Evolutionary conservation across 768 basidiomycete species (phyloP).

Genomic region (Baorangia bicolor): DNA sequence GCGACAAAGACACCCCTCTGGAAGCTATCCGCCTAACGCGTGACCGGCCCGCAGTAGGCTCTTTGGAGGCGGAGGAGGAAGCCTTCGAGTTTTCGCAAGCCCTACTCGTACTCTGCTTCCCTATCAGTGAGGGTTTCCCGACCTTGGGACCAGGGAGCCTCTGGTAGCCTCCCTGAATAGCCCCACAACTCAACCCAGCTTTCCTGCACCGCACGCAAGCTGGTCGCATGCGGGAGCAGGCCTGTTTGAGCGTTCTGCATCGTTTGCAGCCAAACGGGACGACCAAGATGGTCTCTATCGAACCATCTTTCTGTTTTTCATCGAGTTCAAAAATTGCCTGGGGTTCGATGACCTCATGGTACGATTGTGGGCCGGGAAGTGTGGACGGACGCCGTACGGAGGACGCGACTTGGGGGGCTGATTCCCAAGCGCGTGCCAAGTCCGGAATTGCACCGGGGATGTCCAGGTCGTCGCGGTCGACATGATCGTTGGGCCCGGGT

Average conservation of each 20-base stretch:
- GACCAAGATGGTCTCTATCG: conserved; percentile 18
- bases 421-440: conserved; percentile 24
- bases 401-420: background rate
- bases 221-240: conserved; percentile 29
- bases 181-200: conserved; percentile 1
- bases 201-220: conserved; percentile 25
- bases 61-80: background rate
- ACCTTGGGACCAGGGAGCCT: conserved; percentile 26
- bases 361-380: conserved; percentile 14
- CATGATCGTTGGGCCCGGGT: background rate
- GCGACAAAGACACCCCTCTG: background rate
- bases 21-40: background rate
- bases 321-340: conserved; percentile 29
- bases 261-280: conserved; percentile 21
- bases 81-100: background rate
- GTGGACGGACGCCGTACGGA: conserved; percentile 29
- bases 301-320: conserved; percentile 7
- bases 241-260: conserved; percentile 9
- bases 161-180: conserved; percentile 13
- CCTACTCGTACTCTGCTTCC: background rate
- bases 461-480: background rate
- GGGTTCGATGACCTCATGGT: conserved; percentile 22
- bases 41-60: background rate
- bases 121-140: background rate
- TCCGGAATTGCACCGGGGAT: conserved; percentile 5